Percentiles rank a stretch among this genome's conserved stretches.
phyloP scores from a whole-genome alignment of 2,329 filamentous ascomycete genomes.

The Gliomastix tumulicola region DNA sequence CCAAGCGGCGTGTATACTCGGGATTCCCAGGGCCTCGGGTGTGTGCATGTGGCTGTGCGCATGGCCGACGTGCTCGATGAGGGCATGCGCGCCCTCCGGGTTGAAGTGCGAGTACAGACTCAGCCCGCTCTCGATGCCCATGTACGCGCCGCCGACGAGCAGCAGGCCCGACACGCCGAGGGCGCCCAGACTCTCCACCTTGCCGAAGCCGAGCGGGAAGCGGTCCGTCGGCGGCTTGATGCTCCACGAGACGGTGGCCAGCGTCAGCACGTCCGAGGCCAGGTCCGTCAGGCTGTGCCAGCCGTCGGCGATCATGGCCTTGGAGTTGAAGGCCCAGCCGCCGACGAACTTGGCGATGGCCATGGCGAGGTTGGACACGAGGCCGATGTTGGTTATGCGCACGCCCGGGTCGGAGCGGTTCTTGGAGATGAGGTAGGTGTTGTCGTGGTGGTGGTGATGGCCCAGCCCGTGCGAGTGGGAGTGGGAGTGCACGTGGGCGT shows the following conservation, averaged over 20 bases:
- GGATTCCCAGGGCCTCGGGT: constrained; percentile 39
- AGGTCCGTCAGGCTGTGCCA: constrained; percentile 95
- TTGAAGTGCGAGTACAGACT: constrained; percentile 68
- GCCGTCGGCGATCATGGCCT: constrained; percentile 86
- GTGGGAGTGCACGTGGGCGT: constrained; percentile 46
- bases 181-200: constrained; percentile 93
- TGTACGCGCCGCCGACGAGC: constrained; percentile 82
- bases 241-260: constrained; percentile 92
- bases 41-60: constrained; percentile 54
- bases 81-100: constrained; percentile 59
- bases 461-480: constrained; percentile 36
- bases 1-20: constrained; percentile 93
- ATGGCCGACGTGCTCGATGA: constrained; percentile 53
- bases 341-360: constrained; percentile 87
- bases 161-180: constrained; percentile 89
- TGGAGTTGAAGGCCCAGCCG: constrained; percentile 90
- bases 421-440: constrained; percentile 86
- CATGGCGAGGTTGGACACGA: constrained; percentile 85
- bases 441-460: constrained; percentile 83
- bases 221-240: constrained; percentile 73
- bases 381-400: constrained; percentile 50
- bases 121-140: constrained; percentile 70
- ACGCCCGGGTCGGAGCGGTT: constrained; percentile 67
- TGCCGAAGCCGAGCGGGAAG: constrained; percentile 91
- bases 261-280: constrained; percentile 87